Base-by-base conservation (phyloP, 352 stramenopile genomes). In the Pythium inflatum region DNA sequence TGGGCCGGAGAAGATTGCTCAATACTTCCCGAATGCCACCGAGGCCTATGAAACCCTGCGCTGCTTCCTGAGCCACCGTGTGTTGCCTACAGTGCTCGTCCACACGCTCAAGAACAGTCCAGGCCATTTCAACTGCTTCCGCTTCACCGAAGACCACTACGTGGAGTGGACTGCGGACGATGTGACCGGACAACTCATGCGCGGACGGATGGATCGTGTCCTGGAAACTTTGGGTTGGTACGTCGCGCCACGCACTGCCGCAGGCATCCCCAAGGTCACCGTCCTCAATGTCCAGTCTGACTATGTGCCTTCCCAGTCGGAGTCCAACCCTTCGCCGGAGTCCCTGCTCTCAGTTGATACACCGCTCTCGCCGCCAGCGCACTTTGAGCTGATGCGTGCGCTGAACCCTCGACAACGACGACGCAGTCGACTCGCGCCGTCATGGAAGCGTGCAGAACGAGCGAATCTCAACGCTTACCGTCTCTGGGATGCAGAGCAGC, bases 121-220 rank as follows among this genome's bases (percentile, higher is more conserved):
- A 27, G 38, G 40, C 18, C 56, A 64, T 20, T 64, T 55, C 40
- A 43, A 64, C 41, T 45, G 56, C 38, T 25, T 64, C 34, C 34
- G 25, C 9, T 64, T 64, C 14, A 28, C 41, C 0, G 40, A 64
- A 11, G 2, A 31, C 2, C 38, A 45, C 1, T 54, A 64, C 40
- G n/a, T 18, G 2, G 28, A 41, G 5, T 64, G 41, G 56, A 64
- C 56, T 16, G 30, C 28, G 7, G 30, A 64, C 27, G 41, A 53
- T 13, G 4, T 6, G 14, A 45, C 2, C 3, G 56, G 56, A 6
- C 13, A 31, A 16, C 3, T 20, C 2, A 55, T 64, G 56, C 20
- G 56, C 1, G 36, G 28, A 4, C 38, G 56, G 6, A 28, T 64
- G 18, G 28, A 54, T 31, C 56, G 54, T n/a, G 41, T n/a, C 3